phyloP scores from a whole-genome alignment of 2,329 filamentous ascomycete genomes.

The Hypoxylon sp. region DNA sequence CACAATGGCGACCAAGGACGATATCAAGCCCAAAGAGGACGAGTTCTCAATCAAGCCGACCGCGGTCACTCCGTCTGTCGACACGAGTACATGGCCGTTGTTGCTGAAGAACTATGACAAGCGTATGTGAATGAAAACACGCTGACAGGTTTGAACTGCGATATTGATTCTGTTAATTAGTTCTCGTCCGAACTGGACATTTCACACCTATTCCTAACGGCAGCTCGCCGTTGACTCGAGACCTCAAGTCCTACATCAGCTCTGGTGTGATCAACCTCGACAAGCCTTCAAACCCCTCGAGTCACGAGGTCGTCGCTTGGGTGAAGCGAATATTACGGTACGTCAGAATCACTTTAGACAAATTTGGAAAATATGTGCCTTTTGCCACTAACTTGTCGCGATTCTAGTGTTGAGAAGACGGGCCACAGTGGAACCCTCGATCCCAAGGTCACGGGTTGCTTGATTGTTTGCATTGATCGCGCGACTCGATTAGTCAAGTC shows the following conservation, averaged over 20 bases:
- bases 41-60: conserved; percentile 84
- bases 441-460: conserved; percentile 95
- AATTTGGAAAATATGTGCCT: background rate
- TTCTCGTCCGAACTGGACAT: conserved; percentile 93
- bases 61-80: conserved; percentile 80
- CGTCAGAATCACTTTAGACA: conserved; percentile 42
- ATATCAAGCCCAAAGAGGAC: conserved; percentile 49
- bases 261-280: conserved; percentile 99
- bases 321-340: conserved; percentile 97
- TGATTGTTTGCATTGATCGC: conserved; percentile 87
- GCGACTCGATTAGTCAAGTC: conserved; percentile 98
- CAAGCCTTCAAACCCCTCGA: conserved; percentile 97
- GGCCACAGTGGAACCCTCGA: conserved; percentile 98
- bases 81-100: conserved; percentile 93
- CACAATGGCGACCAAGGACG: conserved; percentile 49
- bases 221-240: conserved; percentile 90
- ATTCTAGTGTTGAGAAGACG: conserved; percentile 86
- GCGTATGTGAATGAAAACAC: conserved; percentile 68
- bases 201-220: conserved; percentile 97
- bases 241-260: conserved; percentile 96
- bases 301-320: conserved; percentile 99
- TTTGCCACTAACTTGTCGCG: conserved; percentile 35
- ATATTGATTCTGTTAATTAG: conserved; percentile 62
- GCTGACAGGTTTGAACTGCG: conserved; percentile 3
- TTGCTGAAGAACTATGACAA: conserved; percentile 97